Percentiles rank a stretch among this genome's conserved stretches.
Conservation (phyloP, 2,329 filamentous ascomycete genomes). For the Davidsoniella neocaledoniae region DNA sequence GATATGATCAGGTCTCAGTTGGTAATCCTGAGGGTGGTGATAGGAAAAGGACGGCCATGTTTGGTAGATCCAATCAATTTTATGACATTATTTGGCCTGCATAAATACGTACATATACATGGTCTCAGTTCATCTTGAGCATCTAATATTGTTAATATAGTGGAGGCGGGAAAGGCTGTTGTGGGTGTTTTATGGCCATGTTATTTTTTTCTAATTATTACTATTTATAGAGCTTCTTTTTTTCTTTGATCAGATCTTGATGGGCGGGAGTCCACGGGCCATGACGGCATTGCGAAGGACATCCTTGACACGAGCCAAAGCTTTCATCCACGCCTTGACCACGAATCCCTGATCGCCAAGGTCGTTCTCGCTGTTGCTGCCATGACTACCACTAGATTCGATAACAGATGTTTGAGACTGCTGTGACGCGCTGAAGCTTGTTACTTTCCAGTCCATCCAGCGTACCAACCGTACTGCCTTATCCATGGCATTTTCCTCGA, state of each 20-base stretch:
- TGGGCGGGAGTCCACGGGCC: slow-evolving; percentile 31
- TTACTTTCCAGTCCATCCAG: slow-evolving; percentile 45
- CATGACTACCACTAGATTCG: background rate
- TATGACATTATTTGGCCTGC: no score
- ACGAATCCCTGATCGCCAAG: background rate
- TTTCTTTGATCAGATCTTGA: background rate
- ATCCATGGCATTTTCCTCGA: slow-evolving; percentile 59
- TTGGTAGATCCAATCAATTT: no score
- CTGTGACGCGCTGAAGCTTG: slow-evolving; percentile 17
- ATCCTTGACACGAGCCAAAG: slow-evolving; percentile 27
- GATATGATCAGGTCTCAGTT: no score
- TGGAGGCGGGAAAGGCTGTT: background rate
- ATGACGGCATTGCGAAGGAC: slow-evolving; percentile 38
- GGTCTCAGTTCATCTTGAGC: no score
- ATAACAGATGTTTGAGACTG: background rate
- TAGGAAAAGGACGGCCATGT: no score
- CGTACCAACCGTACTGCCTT: slow-evolving; percentile 55
- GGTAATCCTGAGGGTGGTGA: no score
- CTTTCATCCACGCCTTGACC: slow-evolving; percentile 27
- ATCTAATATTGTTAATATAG: no score
- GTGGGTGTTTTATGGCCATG: background rate
- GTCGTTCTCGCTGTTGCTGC: no score
- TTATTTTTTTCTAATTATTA: background rate
- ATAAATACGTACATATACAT: no score
- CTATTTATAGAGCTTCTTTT: background rate